Evolutionary conservation across 805 yeast genomes (phyloP), one percentile per base, ranked within the genome.

Genomic region (Schwanniomyces yamadae): DNA sequence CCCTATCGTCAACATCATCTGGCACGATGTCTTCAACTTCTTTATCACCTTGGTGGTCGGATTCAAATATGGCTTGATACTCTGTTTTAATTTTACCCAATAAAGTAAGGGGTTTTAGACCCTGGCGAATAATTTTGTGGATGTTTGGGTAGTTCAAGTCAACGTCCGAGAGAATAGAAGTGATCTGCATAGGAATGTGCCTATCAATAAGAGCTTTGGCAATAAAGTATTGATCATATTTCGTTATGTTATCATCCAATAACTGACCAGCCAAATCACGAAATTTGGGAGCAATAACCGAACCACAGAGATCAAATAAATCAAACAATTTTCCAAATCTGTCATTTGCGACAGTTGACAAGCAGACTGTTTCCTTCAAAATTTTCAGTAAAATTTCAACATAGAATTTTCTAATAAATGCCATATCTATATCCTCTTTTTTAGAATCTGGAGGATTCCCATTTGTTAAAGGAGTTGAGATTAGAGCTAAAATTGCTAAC

Each of bases 141-240:
- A 86, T 70, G 15, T 73, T 73, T 0, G 95, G 91, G 48, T 75
- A 82, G 49, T 86, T 85, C 38, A 86, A 64, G 56, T 90, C 96
- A 17, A 87, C 49, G 9, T 71, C 78, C 0, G 89, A 72, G 33
- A 89, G 56, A 21, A 84, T 69, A 0, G 69, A 57, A 0, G 91
- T 71, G 6, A 88, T 66, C 8, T 78, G 70, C 4, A 63, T 46
- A 0, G 85, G 78, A 9, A 83, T 65, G 29, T 76, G 80, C 44
- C 81, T 75, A 9, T 89, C 96, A 23, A 84, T 61, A 60, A 88
- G 67, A 11, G 80, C 71, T 37, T 75, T 78, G 1, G 87, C 78
- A 26, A 87, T 65, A 37, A 75, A 78, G 41, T 73, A 83, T 10
- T 73, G 72, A 54, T 89, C 95, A 43, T 64, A 70, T 33, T 73